These are phyloP conservation scores for Candida andamanensis DNA, from an alignment of 805 yeast species.

Conservation along the genomic window DNA sequence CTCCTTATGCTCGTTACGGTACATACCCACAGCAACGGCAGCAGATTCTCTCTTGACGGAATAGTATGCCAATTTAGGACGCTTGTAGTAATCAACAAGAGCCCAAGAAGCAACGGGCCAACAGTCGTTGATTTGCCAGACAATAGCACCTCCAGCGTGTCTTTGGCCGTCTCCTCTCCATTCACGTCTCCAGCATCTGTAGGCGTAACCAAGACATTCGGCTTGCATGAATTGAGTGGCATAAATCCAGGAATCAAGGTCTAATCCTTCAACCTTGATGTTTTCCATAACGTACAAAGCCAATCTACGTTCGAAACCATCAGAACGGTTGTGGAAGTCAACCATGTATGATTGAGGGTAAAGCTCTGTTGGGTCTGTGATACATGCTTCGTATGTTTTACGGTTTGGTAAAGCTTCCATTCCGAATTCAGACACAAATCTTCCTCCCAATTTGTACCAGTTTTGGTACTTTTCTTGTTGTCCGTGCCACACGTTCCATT, in stretches of 20 bases:
- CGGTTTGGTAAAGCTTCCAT: constrained; percentile 43
- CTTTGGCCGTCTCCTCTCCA: constrained; percentile 36
- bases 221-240: constrained; percentile 51
- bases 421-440: constrained; percentile 52
- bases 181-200: constrained; percentile 42
- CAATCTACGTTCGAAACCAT: constrained; percentile 36
- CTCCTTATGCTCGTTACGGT: constrained; percentile 16
- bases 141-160: constrained; percentile 39
- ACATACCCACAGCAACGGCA: constrained; percentile 30
- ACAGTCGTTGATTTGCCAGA: constrained; percentile 53
- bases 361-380: constrained; percentile 32
- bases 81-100: constrained; percentile 34
- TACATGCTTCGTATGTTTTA: constrained; percentile 30
- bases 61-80: constrained; percentile 45
- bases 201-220: constrained; percentile 45
- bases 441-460: constrained; percentile 42
- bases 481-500: constrained; percentile 59
- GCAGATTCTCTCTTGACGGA: constrained; percentile 41
- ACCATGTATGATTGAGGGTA: constrained; percentile 42
- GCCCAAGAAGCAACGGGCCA: constrained; percentile 54
- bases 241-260: constrained; percentile 22
- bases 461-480: constrained; percentile 40
- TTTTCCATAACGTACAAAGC: constrained; percentile 45
- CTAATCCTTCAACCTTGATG: constrained; percentile 28
- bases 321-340: constrained; percentile 47